Base-by-base conservation (phyloP, 192 early-diverging fungal species). In the Phlyctochytrium arcticum region DNA sequence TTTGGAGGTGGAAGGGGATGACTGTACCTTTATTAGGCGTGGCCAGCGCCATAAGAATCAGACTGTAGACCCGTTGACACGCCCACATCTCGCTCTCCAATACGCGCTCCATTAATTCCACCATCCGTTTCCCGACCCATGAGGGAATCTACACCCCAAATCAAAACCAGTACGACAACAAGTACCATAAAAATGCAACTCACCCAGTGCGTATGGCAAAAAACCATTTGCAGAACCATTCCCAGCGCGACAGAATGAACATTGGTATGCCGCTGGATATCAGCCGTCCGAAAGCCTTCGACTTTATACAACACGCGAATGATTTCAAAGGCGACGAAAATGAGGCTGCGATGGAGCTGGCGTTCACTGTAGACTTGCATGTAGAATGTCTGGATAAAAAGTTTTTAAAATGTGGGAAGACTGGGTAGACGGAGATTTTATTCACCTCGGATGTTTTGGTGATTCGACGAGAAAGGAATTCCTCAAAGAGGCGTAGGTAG, bases 71-170 rank as follows among this genome's bases (percentile, higher is more conserved):
- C 6, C 21, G 26, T n/a, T 34, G 47, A 12, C 49, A 42, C 7
- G 19, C 10, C 61, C 61, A 63, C 10, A 63, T 36, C 61, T 63
- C 46, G 33, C 48, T 34, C 50, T 63, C 61, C 48, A 63, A 31
- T 17, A 35, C 49, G 15, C 61, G 61, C 26, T 63, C 61, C 33
- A 51, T 34, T 15, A 63, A 35, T 49, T 63, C 61, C 6, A 63
- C 61, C 1, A 63, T 12, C 6, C 48, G 61, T 31, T 63, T 63
- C 15, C 36, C n/a, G 24, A 63, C 36, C 61, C 61, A 63, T 0
- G 15, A 31, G 7, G 61, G 49, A 19, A 63, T 51, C 61, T 51
- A 58, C 10, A 58, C 3, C 0, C 6, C 2, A 44, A 44, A 12
- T 44, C 21, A 44, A 44, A 12, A 2, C 21, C 39, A 2, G 39